Conservation (phyloP, 2,329 filamentous ascomycete genomes). For the Cylindrodendrum hubeiense region DNA sequence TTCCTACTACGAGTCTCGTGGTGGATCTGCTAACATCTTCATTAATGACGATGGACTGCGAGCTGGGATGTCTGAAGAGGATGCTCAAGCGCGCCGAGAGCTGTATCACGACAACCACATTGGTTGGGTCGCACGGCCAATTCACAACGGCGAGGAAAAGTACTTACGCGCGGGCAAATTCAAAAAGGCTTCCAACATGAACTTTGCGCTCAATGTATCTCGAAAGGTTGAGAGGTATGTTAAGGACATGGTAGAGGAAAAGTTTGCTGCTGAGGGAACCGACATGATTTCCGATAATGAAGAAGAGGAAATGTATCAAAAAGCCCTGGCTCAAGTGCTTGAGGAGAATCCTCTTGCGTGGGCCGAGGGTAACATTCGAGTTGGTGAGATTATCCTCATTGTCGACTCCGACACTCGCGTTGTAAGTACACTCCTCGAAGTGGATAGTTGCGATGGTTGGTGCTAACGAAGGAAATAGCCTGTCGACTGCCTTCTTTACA, state of each 20-base stretch:
- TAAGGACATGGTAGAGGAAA: slow-evolving; percentile 44
- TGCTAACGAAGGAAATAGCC: not conserved
- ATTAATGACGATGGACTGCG: slow-evolving; percentile 19
- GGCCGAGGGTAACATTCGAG: slow-evolving; percentile 16
- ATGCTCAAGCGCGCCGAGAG: too few species aligned
- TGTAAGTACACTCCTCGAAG: slow-evolving; percentile 17
- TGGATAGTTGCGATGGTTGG: accelerated
- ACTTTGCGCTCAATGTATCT: slow-evolving; percentile 19
- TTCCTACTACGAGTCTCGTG: slow-evolving; percentile 19
- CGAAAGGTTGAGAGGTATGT: slow-evolving; percentile 55
- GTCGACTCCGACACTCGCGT: slow-evolving; percentile 78
- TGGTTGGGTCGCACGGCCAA: slow-evolving; percentile 49
- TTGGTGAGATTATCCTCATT: slow-evolving; percentile 49
- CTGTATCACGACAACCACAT: slow-evolving; percentile 24
- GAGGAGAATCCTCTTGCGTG: slow-evolving; percentile 53
- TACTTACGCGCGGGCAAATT: slow-evolving; percentile 15
- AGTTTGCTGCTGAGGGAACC: slow-evolving; percentile 26
- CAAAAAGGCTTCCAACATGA: slow-evolving; percentile 23
- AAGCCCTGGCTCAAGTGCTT: slow-evolving; percentile 62
- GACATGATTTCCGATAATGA: slow-evolving; percentile 43
- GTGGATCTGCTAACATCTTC: slow-evolving; percentile 8
- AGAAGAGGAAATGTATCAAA: slow-evolving; percentile 62
- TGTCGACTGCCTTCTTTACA: slow-evolving; percentile 9
- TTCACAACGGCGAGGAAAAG: slow-evolving; percentile 52
- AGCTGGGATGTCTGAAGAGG: slow-evolving; percentile 11